Percentiles rank a stretch among this genome's conserved stretches.
These are phyloP conservation scores for Hyphopichia homilentoma DNA, from an alignment of 805 yeast genomes.

Conservation along the genomic window DNA sequence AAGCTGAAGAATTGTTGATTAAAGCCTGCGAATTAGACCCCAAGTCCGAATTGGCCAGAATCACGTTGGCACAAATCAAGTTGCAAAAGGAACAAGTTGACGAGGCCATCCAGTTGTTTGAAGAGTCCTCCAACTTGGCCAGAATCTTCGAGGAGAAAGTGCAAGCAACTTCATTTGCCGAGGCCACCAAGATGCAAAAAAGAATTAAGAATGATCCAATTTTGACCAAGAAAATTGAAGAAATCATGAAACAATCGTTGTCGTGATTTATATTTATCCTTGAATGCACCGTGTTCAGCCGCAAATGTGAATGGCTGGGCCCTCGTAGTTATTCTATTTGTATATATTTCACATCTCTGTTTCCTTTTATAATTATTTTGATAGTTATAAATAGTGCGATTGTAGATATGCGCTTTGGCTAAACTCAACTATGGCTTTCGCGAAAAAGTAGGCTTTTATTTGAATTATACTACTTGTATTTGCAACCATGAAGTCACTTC, in stretches of 20 bases:
- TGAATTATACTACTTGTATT: conserved; percentile 1
- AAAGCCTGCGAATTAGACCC: conserved; percentile 84
- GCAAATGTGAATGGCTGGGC: no score
- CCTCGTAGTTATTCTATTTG: no score
- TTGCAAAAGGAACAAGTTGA: conserved; percentile 79
- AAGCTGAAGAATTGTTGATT: conserved; percentile 62
- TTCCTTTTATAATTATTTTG: no score
- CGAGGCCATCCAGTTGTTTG: conserved; percentile 78
- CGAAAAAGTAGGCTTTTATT: no score
- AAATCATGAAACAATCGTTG: conserved; percentile 41
- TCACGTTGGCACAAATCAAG: conserved; percentile 88
- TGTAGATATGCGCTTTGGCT: no score
- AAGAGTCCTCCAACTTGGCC: conserved; percentile 76
- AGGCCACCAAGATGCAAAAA: conserved; percentile 87
- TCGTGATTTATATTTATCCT: no score
- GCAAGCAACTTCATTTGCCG: conserved; percentile 88
- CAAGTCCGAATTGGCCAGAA: conserved; percentile 81
- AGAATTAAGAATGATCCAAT: conserved; percentile 69
- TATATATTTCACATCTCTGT: no score
- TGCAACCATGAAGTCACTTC: conserved; percentile 10
- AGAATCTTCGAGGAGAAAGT: conserved; percentile 83
- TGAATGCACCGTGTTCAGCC: no score
- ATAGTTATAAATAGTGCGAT: conserved; percentile 5
- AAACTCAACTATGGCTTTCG: no score
- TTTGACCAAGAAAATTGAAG: conserved; percentile 59